Percentiles rank a stretch among this genome's conserved stretches.
These are phyloP conservation scores for Aureoboletus auriporus DNA, from an alignment of 768 basidiomycete genomes.

Conservation along the genomic window DNA sequence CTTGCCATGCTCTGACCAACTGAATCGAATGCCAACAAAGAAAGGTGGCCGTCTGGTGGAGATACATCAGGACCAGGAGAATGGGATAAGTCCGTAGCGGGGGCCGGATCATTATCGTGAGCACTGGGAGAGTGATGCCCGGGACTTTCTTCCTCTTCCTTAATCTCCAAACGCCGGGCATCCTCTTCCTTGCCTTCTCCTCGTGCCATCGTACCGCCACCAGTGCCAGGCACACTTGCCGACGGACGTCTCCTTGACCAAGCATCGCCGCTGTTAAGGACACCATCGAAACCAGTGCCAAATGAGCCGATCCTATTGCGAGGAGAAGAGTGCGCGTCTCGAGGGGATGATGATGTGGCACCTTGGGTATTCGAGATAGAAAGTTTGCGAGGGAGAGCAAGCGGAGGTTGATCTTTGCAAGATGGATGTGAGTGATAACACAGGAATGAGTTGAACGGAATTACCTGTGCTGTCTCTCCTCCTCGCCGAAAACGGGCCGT, in stretches of 20 bases:
- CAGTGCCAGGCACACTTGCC: slow-evolving; percentile 47
- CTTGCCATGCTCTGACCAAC: slow-evolving; percentile 9
- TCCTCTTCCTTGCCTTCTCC: slow-evolving; percentile 38
- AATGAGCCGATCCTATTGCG: slow-evolving; percentile 56
- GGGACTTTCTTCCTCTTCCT: slow-evolving; percentile 52
- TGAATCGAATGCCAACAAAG: slow-evolving; percentile 8
- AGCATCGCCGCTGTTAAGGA: slow-evolving; percentile 60
- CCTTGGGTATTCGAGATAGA: slow-evolving; percentile 62
- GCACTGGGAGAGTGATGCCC: slow-evolving; percentile 4
- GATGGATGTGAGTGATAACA: slow-evolving; percentile 8
- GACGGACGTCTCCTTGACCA: slow-evolving; percentile 68
- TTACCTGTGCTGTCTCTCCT: slow-evolving; percentile 71
- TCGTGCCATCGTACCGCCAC: slow-evolving; percentile 34
- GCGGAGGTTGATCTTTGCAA: slow-evolving; percentile 54
- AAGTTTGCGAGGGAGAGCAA: slow-evolving; percentile 57
- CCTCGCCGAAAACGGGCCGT: slow-evolving; percentile 52
- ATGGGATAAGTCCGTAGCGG: slow-evolving; percentile 7
- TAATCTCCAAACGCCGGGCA: slow-evolving; percentile 45
- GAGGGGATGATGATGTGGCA: slow-evolving; percentile 47
- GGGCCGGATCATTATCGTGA: slow-evolving; percentile 6
- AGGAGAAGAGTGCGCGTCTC: slow-evolving; percentile 62
- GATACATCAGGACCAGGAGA: slow-evolving; percentile 10
- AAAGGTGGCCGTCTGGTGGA: slow-evolving; percentile 7
- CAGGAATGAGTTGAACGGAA: not conserved
- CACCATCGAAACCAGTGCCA: slow-evolving; percentile 67